These are phyloP conservation scores for Incumbomyces delicatus DNA, from an alignment of 2,329 filamentous ascomycete species.

Conservation along the genomic window DNA sequence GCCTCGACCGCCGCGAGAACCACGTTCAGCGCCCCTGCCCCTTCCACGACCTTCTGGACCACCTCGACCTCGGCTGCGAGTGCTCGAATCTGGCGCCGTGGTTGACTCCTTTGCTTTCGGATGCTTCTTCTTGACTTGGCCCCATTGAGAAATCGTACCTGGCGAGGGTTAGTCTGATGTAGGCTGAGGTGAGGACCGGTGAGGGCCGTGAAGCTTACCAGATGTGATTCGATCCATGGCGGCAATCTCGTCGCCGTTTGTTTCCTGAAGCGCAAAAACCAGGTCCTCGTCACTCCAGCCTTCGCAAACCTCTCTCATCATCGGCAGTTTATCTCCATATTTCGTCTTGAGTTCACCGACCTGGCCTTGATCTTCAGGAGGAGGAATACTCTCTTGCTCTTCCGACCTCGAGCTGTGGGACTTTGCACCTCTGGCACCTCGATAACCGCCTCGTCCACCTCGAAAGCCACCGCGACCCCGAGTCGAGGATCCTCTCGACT, in stretches of 20 bases:
- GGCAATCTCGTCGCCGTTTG: constrained; percentile 38
- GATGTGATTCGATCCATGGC: constrained; percentile 43
- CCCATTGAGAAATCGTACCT: constrained; percentile 45
- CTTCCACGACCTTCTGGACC: constrained; percentile 37
- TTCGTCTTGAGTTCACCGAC: constrained; percentile 85
- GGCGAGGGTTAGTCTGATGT: constrained; percentile 7
- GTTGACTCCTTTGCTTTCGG: constrained; percentile 37
- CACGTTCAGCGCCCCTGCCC: constrained; percentile 37
- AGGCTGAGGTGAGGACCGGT: background rate
- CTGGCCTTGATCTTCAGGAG: constrained; percentile 75
- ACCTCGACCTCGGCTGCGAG: constrained; percentile 38
- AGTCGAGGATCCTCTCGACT: constrained; percentile 68
- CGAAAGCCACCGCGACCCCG: constrained; percentile 37
- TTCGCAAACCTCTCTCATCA: constrained; percentile 86
- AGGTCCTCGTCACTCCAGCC: constrained; percentile 95
- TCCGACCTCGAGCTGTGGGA: constrained; percentile 41
- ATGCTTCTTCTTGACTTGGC: constrained; percentile 45
- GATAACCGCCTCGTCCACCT: constrained; percentile 75
- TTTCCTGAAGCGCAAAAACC: constrained; percentile 82
- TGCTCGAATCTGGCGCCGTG: constrained; percentile 26
- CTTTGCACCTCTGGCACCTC: constrained; percentile 58
- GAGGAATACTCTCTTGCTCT: constrained; percentile 52
- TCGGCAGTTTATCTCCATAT: constrained; percentile 66
- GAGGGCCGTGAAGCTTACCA: constrained; percentile 26
- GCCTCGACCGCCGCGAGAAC: constrained; percentile 36